Conservation (phyloP, 768 basidiomycete genomes). For the Hemileccinum impolitum region DNA sequence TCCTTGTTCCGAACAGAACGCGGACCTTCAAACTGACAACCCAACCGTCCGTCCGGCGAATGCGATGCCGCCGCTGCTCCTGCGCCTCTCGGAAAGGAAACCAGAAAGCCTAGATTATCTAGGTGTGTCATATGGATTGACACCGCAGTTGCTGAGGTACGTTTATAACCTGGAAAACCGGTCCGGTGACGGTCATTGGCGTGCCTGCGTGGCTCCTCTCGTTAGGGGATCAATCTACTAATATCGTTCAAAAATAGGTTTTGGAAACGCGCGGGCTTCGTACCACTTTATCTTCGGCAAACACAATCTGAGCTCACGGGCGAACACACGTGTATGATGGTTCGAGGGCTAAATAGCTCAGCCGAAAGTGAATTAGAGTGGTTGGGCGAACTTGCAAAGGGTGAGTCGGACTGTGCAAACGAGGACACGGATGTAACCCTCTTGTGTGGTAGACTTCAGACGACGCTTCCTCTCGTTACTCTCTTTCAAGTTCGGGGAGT, state of each 20-base stretch:
- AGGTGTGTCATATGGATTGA: constrained; percentile 95
- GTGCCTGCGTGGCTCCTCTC: too few species aligned
- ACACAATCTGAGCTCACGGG: constrained; percentile 94
- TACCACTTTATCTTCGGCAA: constrained; percentile 91
- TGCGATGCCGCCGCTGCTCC: constrained; percentile 90
- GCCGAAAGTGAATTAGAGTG: constrained; percentile 66
- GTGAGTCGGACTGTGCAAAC: constrained; percentile 33
- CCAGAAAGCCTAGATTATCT: constrained; percentile 92
- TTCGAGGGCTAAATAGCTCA: constrained; percentile 74
- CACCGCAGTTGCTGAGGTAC: constrained; percentile 74
- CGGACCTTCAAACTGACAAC: constrained; percentile 71
- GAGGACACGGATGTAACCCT: neutral
- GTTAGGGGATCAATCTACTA: neutral
- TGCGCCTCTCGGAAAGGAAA: constrained; percentile 83
- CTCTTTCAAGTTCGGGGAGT: constrained; percentile 94
- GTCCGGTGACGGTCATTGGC: neutral
- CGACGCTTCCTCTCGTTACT: constrained; percentile 84
- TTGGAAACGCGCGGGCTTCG: constrained; percentile 93
- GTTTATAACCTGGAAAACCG: constrained; percentile 5
- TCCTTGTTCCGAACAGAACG: constrained; percentile 31
- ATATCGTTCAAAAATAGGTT: constrained; percentile 48
- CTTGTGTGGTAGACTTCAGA: constrained; percentile 71
- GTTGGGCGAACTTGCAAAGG: constrained; percentile 86
- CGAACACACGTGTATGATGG: constrained; percentile 96
- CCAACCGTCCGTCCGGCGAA: constrained; percentile 67